These are phyloP conservation scores for Quercus suber DNA, from an alignment of 306 rosid species.

Conservation along the genomic window DNA sequence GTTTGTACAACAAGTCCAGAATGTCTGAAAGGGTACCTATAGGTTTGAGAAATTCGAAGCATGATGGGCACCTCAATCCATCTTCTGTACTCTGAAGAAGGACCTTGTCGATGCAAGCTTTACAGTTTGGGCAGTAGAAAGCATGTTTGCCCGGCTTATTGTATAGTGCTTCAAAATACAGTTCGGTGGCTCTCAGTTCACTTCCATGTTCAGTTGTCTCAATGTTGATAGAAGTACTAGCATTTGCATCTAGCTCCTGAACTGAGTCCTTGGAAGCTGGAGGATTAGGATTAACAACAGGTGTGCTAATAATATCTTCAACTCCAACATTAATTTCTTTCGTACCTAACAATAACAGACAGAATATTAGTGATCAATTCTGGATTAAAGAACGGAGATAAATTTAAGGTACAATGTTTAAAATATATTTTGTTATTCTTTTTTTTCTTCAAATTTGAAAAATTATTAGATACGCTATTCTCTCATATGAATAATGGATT, in stretches of 20 bases:
- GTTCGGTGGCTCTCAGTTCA: conserved; percentile 24
- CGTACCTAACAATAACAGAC: not conserved
- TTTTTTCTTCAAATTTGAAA: too few relatives aligned
- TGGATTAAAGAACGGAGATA: too few relatives aligned
- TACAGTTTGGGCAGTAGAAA: conserved; percentile 77
- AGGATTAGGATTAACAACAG: conserved; percentile 25
- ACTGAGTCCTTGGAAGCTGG: conserved; percentile 8
- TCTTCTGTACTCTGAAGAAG: conserved; percentile 26
- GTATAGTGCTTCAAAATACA: conserved; percentile 47
- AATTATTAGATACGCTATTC: too few relatives aligned
- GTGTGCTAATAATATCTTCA: not conserved
- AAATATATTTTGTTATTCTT: too few relatives aligned
- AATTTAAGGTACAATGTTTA: too few relatives aligned
- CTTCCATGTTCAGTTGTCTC: conserved; percentile 14
- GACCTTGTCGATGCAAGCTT: conserved; percentile 68
- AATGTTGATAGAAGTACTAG: conserved; percentile 5
- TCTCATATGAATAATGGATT: too few relatives aligned
- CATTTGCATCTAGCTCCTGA: too few relatives aligned
- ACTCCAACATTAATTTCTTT: not conserved
- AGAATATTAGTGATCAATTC: not conserved
- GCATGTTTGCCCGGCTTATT: conserved; percentile 52
- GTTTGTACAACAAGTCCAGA: not conserved
- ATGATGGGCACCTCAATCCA: conserved; percentile 52
- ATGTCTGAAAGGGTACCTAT: conserved; percentile 27
- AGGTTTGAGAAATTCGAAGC: conserved; percentile 67